Percentiles rank a stretch among this genome's conserved stretches.
Evolutionary conservation across 1,284 basidiomycete species (phyloP).

Genomic region (Ganoderma boninense): DNA sequence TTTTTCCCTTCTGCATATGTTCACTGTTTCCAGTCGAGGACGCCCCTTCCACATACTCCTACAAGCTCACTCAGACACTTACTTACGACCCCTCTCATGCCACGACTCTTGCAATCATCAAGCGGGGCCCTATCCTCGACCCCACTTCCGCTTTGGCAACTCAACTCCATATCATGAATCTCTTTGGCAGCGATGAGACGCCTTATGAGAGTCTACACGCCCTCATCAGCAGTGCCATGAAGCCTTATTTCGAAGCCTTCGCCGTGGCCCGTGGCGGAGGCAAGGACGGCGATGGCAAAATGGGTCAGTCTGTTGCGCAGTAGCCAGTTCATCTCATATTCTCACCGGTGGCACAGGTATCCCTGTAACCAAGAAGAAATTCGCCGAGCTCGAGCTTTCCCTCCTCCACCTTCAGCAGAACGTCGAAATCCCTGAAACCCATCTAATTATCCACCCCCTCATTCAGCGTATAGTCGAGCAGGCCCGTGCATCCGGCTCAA

Average conservation of each 20-base stretch:
- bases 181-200: slow-evolving; percentile 90
- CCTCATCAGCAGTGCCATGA: slow-evolving; percentile 96
- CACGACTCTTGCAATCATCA: slow-evolving; percentile 94
- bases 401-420: slow-evolving; percentile 97
- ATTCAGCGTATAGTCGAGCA: slow-evolving; percentile 90
- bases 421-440: slow-evolving; percentile 97
- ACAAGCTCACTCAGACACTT: slow-evolving; percentile 76
- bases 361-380: slow-evolving; percentile 99
- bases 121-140: slow-evolving; percentile 88
- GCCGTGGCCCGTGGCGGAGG: slow-evolving; percentile 79
- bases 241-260: slow-evolving; percentile 98
- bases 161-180: slow-evolving; percentile 92
- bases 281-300: slow-evolving; percentile 86
- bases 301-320: slow-evolving; percentile 62
- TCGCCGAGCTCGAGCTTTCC: slow-evolving; percentile 97
- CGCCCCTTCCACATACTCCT: slow-evolving; percentile 65
- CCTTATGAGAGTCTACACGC: slow-evolving; percentile 97
- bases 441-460: slow-evolving; percentile 90
- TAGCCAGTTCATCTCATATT: slow-evolving; percentile 1
- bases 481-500: slow-evolving; percentile 63
- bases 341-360: slow-evolving; percentile 67
- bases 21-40: slow-evolving; percentile 57
- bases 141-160: slow-evolving; percentile 79
- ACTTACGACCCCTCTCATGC: slow-evolving; percentile 85
- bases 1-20: background rate